Base-by-base conservation (phyloP, 176 grass and related monocot species). In the Avena sativa region DNA sequence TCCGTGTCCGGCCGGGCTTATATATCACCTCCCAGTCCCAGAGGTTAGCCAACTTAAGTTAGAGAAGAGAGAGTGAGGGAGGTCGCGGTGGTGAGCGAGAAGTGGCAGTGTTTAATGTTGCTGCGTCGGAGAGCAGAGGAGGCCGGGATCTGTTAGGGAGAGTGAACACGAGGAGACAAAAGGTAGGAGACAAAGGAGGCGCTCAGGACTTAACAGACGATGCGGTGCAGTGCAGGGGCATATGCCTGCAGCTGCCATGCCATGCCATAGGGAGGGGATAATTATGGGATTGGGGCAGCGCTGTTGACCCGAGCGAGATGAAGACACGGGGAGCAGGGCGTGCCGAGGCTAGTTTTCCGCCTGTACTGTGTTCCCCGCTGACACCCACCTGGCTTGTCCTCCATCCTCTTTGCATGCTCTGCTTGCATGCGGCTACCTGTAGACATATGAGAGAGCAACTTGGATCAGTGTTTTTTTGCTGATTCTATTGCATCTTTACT, bases 161-260 rank as follows among this genome's bases (percentile, higher is more conserved):
- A 78, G 30, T 74, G 69, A 76, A 65, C 83, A 88, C 81, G 61
- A 85, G 91, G 89, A 89, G 80, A 90, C 91, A 92, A 92, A 93
- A 78, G 93, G 91, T 89, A 80, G 86, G 93, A 80, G 82, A 86
- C 89, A 91, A 89, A 87, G 74, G 86, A 92, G 85, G 89, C 84
- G 80, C 83, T 81, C 89, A 83, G 44, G 8, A 46, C 80, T 83
- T 81, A 25, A 25, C 89, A 83, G 40, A 43, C 40, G 84, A 91
- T 59, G 75, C 48, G 46, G 52, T 49, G 73, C 82, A 91, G 38
- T 43, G 40, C 40, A 43, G 40, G 40, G 40, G 40, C 40, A 43
- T 43, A 43, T 43, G 40, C 40, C 40, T 43, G 32, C 30, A 32
- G 30, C 30, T 32, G 38, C 38, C 86, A 50, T 85, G 81, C 25